Percentiles rank a stretch among this genome's conserved stretches.
These are phyloP conservation scores for Dactylellina parvicollis DNA, from an alignment of 2,329 filamentous ascomycete genomes.

Conservation along the genomic window DNA sequence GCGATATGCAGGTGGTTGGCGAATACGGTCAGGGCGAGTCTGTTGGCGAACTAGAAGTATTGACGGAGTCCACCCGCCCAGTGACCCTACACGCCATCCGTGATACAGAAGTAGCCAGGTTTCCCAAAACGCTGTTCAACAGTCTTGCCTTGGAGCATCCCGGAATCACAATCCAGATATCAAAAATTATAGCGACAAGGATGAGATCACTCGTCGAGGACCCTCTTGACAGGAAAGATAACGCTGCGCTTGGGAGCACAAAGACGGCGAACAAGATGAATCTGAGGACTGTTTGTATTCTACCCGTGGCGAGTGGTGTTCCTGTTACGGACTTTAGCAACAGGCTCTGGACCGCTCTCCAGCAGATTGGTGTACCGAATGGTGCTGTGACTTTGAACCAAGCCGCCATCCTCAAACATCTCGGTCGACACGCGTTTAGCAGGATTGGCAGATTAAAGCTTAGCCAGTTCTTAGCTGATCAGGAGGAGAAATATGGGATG, in stretches of 20 bases:
- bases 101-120: constrained; percentile 94
- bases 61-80: constrained; percentile 91
- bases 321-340: constrained; percentile 96
- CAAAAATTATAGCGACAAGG: constrained; percentile 94
- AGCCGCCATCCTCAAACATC: constrained; percentile 89
- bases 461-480: constrained; percentile 92
- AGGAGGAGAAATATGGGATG: constrained; percentile 96
- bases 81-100: constrained; percentile 94
- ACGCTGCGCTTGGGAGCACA: constrained; percentile 64
- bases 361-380: constrained; percentile 87
- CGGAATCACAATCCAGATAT: constrained; percentile 98
- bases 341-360: constrained; percentile 83
- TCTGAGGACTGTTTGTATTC: constrained; percentile 86
- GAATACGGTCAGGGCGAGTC: constrained; percentile 98
- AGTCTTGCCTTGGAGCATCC: constrained; percentile 96
- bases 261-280: constrained; percentile 88
- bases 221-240: constrained; percentile 65
- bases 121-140: constrained; percentile 95
- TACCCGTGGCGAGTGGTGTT: constrained; percentile 89
- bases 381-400: constrained; percentile 93
- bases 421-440: constrained; percentile 95
- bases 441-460: constrained; percentile 96
- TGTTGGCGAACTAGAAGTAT: constrained; percentile 93
- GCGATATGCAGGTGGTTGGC: constrained; percentile 83
- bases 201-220: constrained; percentile 91